Evolutionary conservation across 2,329 filamentous ascomycete genomes (phyloP), one percentile per base, ranked within the genome.

Genomic region (Colletotrichum tropicale): DNA sequence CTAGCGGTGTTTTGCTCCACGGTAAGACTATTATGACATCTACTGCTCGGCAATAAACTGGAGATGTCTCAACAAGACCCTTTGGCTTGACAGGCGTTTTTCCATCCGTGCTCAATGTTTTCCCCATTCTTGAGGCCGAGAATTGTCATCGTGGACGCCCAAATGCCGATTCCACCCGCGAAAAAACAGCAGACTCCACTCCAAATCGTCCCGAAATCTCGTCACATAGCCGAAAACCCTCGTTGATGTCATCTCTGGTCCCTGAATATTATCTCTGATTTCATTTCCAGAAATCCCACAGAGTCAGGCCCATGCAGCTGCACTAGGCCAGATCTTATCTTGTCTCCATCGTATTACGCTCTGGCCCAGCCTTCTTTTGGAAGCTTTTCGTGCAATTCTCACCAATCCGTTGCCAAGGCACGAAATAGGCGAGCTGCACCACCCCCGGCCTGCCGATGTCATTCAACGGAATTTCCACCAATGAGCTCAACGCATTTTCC

Each of bases 171-270:
- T 75, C 43, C 73, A 73, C 73, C 73, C 73, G 73, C 69, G 30
- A 66, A 75, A 64, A 75, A 66, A 36, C 32, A 58, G 26, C 28
- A 52, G 58, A 36, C 70, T 73, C 73, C 73, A 75, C 73, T 70
- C 62, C 52, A 68, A 72, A 34, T 38, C 30, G 30, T 75, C 62
- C 72, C 72, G 72, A 75, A 43, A 65, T 30, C 43, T 75, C 64
- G 73, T 73, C 30, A 58, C 73, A 72, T 75, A 75, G 70, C 73
- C 73, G 73, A 75, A 72, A 75, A 75, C 73, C 73, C 73, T 75
- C 73, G 73, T 75, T 75, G 73, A 75, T 75, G 70, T 73, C 70
- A 75, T 73, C 36, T 74, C 64, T 34, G 56, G 64, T 67, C 56
- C 64, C 73, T 61, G 34, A 18, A 56, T 65, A 58, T 48, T 61